Percentiles rank a stretch among this genome's conserved stretches.
Conservation (phyloP, 192 early-diverging fungal species). For the Entomortierella lignicola region DNA sequence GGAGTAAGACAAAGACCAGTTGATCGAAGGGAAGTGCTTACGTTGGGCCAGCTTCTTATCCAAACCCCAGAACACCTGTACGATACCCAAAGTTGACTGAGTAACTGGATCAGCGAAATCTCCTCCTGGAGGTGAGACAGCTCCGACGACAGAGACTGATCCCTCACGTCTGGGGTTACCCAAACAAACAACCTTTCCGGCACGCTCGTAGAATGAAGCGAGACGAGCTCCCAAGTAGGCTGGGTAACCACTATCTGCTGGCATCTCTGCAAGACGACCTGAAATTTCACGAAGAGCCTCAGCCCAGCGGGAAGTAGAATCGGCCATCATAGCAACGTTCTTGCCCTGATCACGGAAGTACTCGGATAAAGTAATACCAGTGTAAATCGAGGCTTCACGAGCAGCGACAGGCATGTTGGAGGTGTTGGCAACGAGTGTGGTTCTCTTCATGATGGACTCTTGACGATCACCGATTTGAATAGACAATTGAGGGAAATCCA, state of each 20-base stretch:
- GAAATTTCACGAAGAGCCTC: conserved; percentile 99
- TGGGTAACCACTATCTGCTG: conserved; percentile 95
- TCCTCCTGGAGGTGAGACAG: conserved; percentile 99
- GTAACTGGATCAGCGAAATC: conserved; percentile 99
- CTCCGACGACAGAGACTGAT: conserved; percentile 97
- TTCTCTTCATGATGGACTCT: conserved; percentile 99
- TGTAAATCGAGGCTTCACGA: conserved; percentile 99
- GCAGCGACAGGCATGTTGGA: conserved; percentile 99
- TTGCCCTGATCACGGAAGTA: conserved; percentile 99
- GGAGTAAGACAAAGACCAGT: conserved; percentile 98
- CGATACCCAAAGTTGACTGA: conserved; percentile 95
- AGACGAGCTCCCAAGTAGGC: conserved; percentile 98
- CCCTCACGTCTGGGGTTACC: conserved; percentile 95
- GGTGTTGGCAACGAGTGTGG: conserved; percentile 98
- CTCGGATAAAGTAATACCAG: conserved; percentile 99
- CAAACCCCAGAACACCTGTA: conserved; percentile 99
- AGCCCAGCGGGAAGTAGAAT: conserved; percentile 99
- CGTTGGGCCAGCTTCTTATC: conserved; percentile 99
- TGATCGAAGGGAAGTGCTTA: conserved; percentile 99
- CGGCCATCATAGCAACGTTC: conserved; percentile 99
- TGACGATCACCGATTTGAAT: conserved; percentile 94
- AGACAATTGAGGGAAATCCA: conserved; percentile 97
- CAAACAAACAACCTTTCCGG: conserved; percentile 96
- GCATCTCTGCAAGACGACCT: conserved; percentile 99
- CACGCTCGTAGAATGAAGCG: conserved; percentile 99